These are phyloP conservation scores for Exophiala xenobiotica DNA, from an alignment of 2,329 filamentous ascomycete species.

Conservation along the genomic window DNA sequence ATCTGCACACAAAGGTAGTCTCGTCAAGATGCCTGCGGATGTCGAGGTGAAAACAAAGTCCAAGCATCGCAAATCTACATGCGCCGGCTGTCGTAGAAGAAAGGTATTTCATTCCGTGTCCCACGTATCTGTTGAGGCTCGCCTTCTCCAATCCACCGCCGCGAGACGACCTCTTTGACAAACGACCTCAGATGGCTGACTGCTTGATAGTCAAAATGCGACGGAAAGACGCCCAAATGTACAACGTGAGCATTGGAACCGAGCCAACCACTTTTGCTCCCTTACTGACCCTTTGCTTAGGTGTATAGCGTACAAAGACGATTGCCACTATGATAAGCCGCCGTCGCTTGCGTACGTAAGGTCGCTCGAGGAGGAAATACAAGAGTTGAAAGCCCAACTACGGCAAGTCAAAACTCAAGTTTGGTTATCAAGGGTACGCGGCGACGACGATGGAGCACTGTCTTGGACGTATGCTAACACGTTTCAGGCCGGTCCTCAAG, in stretches of 20 bases:
- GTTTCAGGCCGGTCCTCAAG: conserved; percentile 15
- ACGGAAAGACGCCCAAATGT: conserved; percentile 30
- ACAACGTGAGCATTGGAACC: conserved; percentile 24
- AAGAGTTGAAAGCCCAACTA: conserved; percentile 28
- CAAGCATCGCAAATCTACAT: conserved; percentile 30
- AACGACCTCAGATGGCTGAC: conserved; percentile 23
- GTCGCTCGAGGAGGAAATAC: conserved; percentile 29
- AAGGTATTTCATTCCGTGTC: conserved; percentile 20
- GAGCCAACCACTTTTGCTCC: too few relatives aligned
- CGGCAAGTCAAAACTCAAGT: conserved; percentile 27
- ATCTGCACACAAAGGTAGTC: background rate
- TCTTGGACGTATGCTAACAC: background rate
- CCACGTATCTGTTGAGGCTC: background rate
- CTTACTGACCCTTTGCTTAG: too few relatives aligned
- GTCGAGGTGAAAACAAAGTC: conserved; percentile 26
- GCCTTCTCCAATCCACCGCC: background rate
- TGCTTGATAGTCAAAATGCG: conserved; percentile 28
- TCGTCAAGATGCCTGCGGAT: conserved; percentile 19
- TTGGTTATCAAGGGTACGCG: conserved; percentile 23
- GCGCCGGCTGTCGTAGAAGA: conserved; percentile 29
- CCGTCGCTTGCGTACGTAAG: conserved; percentile 31
- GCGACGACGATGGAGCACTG: background rate
- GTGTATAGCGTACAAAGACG: conserved; percentile 32
- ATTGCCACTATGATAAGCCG: conserved; percentile 31
- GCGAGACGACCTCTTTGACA: background rate